These are phyloP conservation scores for Trypanosoma congolense DNA, from an alignment of 208 protist genomes.

Conservation along the genomic window DNA sequence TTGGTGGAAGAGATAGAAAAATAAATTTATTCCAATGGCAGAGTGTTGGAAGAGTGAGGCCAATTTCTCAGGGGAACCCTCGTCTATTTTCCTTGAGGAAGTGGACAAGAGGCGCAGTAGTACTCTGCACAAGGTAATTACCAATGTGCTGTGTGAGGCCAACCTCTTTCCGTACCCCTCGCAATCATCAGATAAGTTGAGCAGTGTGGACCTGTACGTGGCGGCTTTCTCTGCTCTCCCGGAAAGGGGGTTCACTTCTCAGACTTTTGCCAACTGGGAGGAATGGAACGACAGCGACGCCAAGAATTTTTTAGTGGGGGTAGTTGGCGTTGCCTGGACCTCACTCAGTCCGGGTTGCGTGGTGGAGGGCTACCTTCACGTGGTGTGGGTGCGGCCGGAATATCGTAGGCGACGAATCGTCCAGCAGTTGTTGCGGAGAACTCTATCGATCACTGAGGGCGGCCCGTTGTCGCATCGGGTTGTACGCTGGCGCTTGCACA, in stretches of 20 bases:
- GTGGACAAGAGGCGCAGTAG: slow-evolving; percentile 5
- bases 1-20: no score
- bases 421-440: slow-evolving; percentile 26
- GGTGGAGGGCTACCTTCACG: slow-evolving; percentile 76
- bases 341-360: slow-evolving; percentile 22
- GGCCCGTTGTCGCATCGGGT: slow-evolving; percentile 15
- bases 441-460: slow-evolving; percentile 1
- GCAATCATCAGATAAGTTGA: slow-evolving; percentile 42
- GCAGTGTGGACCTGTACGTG: slow-evolving; percentile 44
- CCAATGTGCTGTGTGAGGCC: slow-evolving; percentile 6
- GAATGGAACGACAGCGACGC: background rate
- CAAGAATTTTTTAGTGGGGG: slow-evolving; percentile 19
- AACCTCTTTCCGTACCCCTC: slow-evolving; percentile 53
- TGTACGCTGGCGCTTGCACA: slow-evolving; percentile 65
- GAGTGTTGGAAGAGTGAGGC: no score
- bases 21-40: no score
- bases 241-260: background rate
- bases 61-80: background rate
- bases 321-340: slow-evolving; percentile 72
- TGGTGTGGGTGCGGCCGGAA: slow-evolving; percentile 37
- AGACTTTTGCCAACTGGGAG: background rate
- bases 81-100: slow-evolving; percentile 3
- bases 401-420: slow-evolving; percentile 39
- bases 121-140: background rate
- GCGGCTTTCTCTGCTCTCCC: slow-evolving; percentile 19